Evolutionary conservation across 1,284 basidiomycete species (phyloP).

Genomic region (Hypsizygus ulmarius): DNA sequence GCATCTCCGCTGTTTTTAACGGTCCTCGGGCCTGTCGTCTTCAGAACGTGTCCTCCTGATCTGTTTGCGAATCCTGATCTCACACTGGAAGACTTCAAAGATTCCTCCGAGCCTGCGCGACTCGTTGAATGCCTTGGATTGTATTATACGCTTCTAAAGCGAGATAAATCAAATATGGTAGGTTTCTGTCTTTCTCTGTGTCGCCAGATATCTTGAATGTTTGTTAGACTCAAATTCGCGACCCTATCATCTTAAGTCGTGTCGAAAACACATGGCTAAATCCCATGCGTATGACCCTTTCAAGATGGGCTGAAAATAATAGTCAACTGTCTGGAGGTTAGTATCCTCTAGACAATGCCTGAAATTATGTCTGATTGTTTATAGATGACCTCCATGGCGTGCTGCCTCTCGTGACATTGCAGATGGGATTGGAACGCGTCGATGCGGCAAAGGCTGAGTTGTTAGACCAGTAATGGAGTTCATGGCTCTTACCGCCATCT

Average conservation of each 20-base stretch:
- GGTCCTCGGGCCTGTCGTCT: slow-evolving; percentile 50
- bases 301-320: slow-evolving; percentile 25
- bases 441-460: slow-evolving; percentile 21
- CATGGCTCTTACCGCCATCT: too few species aligned
- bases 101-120: slow-evolving; percentile 17
- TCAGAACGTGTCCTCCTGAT: slow-evolving; percentile 43
- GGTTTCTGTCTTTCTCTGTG: not conserved
- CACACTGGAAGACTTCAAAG: slow-evolving; percentile 13
- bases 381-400: slow-evolving; percentile 27
- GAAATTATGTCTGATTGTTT: not conserved
- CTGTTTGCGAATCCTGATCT: slow-evolving; percentile 8
- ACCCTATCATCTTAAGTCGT: slow-evolving; percentile 34
- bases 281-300: slow-evolving; percentile 29
- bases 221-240: slow-evolving; percentile 50
- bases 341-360: slow-evolving; percentile 3
- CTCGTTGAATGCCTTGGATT: slow-evolving; percentile 19
- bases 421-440: slow-evolving; percentile 43
- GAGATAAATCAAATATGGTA: slow-evolving; percentile 20
- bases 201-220: not conserved
- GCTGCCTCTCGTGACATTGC: slow-evolving; percentile 40
- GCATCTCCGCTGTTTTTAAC: slow-evolving; percentile 46
- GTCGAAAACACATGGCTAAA: slow-evolving; percentile 33
- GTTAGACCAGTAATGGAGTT: not conserved
- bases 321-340: slow-evolving; percentile 18
- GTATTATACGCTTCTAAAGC: slow-evolving; percentile 19